Evolutionary conservation across 2,329 filamentous ascomycete genomes (phyloP), one percentile per base, ranked within the genome.

Genomic region (Alternaria triticimaculans): DNA sequence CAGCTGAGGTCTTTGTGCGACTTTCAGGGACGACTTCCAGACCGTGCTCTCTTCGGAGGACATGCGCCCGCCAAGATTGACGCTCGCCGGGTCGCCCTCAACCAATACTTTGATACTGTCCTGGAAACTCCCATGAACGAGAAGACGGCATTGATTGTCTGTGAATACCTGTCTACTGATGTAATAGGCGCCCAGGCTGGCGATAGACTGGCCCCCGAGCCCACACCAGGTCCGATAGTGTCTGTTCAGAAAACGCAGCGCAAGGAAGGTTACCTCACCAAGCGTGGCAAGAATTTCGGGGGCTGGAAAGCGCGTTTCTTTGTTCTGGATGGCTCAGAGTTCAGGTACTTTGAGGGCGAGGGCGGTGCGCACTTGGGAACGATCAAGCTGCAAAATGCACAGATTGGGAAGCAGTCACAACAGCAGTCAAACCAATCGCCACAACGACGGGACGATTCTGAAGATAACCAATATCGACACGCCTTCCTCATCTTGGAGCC

Each of bases 261-360:
- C 63, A 93, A 93, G 75, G 94, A 90, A 76, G 96, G 96, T 9
- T 99, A 98, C 79, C 83, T 99, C 54, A 98, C 96, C 2, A 99
- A 99, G 83, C 89, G 92, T 71, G 96, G 96, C 53, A 99, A 99
- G 85, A 98, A 98, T 75, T 99, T 99, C 82, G 96, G 96, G 55
- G 96, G 96, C 53, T 99, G 96, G 96, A 99, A 99, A 81, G 94
- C 94, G 11, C 84, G 90, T 61, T 92, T 88, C 73, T 92, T 92
- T 73, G 85, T 90, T 14, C 82, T 92, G 4, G 88, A 92, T 71
- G 89, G 89, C 10, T 87, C 90, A 6, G 85, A 90, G 61, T 82
- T 99, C 72, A 94, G 92, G 73, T 99, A 99, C 78, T 98, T 92
- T 73, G 96, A 99, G 80, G 89, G 91, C 2, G 94, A 93, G 4